phyloP scores from a whole-genome alignment of 805 yeast genomes.

The Cyberlindnera misumaiensis region DNA sequence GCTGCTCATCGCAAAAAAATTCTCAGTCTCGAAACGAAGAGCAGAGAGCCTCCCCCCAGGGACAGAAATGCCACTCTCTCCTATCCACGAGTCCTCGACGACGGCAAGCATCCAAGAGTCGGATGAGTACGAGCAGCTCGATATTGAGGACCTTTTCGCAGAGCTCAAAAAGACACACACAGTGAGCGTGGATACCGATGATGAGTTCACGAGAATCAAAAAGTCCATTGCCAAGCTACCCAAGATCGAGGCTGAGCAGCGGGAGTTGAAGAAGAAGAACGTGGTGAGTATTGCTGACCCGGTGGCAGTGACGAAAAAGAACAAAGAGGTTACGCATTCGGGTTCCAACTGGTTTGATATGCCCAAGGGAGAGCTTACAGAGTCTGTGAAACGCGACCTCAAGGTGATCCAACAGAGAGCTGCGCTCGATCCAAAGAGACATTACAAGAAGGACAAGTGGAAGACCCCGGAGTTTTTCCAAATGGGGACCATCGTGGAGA shows the following conservation, averaged over 20 bases:
- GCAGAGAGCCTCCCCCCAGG: background rate
- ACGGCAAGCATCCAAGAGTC: slow-evolving; percentile 5
- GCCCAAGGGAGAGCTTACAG: slow-evolving; percentile 71
- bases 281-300: slow-evolving; percentile 41
- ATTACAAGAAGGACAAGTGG: slow-evolving; percentile 84
- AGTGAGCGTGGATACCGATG: slow-evolving; percentile 15
- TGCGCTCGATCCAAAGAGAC: slow-evolving; percentile 92
- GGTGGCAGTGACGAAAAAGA: slow-evolving; percentile 22
- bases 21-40: background rate
- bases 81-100: slow-evolving; percentile 11
- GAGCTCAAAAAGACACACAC: slow-evolving; percentile 17
- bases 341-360: slow-evolving; percentile 75
- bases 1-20: background rate
- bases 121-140: slow-evolving; percentile 14
- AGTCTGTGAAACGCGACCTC: slow-evolving; percentile 68
- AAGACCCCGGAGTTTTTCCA: slow-evolving; percentile 73
- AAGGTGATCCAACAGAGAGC: slow-evolving; percentile 76
- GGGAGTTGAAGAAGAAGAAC: slow-evolving; percentile 9
- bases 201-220: slow-evolving; percentile 31
- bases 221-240: slow-evolving; percentile 32
- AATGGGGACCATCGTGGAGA: slow-evolving; percentile 82
- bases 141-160: slow-evolving; percentile 29
- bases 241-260: slow-evolving; percentile 23
- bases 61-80: slow-evolving; percentile 2
- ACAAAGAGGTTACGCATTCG: slow-evolving; percentile 21